These are phyloP conservation scores for Lathyrus aphaca DNA, from an alignment of 306 rosid genomes.

Conservation along the genomic window DNA sequence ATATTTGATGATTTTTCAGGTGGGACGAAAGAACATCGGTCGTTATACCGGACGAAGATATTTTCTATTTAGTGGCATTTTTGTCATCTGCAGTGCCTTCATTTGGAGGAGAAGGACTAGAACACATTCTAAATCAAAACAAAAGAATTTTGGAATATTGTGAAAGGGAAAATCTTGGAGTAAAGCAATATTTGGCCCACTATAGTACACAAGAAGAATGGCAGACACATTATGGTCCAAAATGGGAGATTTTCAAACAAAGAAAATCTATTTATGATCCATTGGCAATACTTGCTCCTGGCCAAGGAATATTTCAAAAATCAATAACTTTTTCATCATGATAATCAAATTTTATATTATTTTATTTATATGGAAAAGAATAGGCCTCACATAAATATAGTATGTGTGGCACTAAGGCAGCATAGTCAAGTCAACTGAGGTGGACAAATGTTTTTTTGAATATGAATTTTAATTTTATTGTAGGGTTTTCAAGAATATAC, in stretches of 20 bases:
- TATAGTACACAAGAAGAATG: conserved; percentile 73
- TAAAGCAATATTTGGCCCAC: conserved; percentile 90
- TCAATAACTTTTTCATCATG: conserved; percentile 57
- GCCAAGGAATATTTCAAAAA: conserved; percentile 84
- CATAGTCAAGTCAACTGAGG: conserved; percentile 33
- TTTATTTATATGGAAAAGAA: conserved; percentile 2
- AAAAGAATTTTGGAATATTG: conserved; percentile 83
- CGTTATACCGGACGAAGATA: conserved; percentile 80
- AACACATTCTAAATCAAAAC: conserved; percentile 75
- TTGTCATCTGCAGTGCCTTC: conserved; percentile 89
- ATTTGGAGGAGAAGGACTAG: conserved; percentile 81
- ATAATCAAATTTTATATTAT: background rate
- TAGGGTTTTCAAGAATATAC: conserved; percentile 35
- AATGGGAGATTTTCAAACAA: conserved; percentile 68
- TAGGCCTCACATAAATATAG: conserved; percentile 29
- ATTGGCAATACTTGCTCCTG: conserved; percentile 85
- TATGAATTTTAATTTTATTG: conserved; percentile 32
- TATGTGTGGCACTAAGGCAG: conserved; percentile 37
- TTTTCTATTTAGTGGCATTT: conserved; percentile 87
- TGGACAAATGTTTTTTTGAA: conserved; percentile 33
- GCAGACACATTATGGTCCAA: conserved; percentile 87
- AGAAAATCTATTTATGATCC: conserved; percentile 92
- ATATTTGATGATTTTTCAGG: conserved; percentile 59
- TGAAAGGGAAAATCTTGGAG: conserved; percentile 70
- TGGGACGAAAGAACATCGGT: conserved; percentile 80